These are phyloP conservation scores for Heimioporus sp. DNA, from an alignment of 768 basidiomycete genomes.

Conservation along the genomic window DNA sequence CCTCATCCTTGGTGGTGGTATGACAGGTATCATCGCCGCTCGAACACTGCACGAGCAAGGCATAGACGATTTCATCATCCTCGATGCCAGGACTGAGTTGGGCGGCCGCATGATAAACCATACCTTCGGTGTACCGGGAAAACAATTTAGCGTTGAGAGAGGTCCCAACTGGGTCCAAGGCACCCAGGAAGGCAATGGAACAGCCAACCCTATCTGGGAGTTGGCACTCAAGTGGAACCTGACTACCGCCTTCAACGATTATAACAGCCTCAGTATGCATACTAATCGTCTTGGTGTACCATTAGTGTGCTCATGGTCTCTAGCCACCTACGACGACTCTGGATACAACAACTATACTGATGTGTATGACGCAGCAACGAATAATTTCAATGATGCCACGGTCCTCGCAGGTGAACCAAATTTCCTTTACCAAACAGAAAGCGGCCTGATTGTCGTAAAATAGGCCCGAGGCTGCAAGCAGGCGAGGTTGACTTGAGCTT, in stretches of 20 bases:
- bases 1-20: too few relatives aligned
- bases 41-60: slow-evolving; percentile 52
- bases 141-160: slow-evolving; percentile 47
- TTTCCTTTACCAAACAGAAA: slow-evolving; percentile 40
- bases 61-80: slow-evolving; percentile 54
- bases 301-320: not conserved
- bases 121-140: slow-evolving; percentile 39
- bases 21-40: too few relatives aligned
- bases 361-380: slow-evolving; percentile 38
- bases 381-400: slow-evolving; percentile 40
- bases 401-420: slow-evolving; percentile 40
- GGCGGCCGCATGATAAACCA: slow-evolving; percentile 59
- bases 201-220: slow-evolving; percentile 58
- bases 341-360: slow-evolving; percentile 49
- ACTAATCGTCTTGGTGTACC: not conserved
- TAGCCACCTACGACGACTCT: slow-evolving; percentile 53
- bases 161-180: slow-evolving; percentile 66
- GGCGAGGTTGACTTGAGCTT: slow-evolving; percentile 51
- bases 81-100: slow-evolving; percentile 59
- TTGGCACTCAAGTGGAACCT: slow-evolving; percentile 57
- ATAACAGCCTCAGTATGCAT: slow-evolving; percentile 45
- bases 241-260: slow-evolving; percentile 37
- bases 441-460: slow-evolving; percentile 26
- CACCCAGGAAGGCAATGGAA: slow-evolving; percentile 43
- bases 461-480: slow-evolving; percentile 13